phyloP scores from a whole-genome alignment of 139 green algal species.

The Zygnema cylindricum region DNA sequence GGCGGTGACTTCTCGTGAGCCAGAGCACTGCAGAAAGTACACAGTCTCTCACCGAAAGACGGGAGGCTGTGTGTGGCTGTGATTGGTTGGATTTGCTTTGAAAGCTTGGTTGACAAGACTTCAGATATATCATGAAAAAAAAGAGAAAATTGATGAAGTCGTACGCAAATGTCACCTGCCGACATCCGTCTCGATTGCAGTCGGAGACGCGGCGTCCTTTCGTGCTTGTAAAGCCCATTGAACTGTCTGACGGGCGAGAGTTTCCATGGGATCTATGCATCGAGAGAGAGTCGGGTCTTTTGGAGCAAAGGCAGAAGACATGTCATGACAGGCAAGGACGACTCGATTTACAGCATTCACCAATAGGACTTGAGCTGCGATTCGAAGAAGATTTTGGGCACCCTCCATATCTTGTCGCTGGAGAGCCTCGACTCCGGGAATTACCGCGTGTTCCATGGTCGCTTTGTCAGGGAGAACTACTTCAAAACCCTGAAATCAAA shows the following conservation, averaged over 20 bases:
- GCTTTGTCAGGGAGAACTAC: not conserved
- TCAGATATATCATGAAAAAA: no score
- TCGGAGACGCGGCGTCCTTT: not conserved
- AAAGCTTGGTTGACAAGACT: no score
- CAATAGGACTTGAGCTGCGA: constrained; percentile 2
- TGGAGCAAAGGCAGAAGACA: not conserved
- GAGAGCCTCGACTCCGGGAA: constrained; percentile 20
- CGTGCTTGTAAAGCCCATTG: not conserved
- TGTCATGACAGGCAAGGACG: not conserved
- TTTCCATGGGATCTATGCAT: not conserved
- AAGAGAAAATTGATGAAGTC: no score
- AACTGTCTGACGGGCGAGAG: not conserved
- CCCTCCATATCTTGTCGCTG: constrained; percentile 4
- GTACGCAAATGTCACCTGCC: not conserved
- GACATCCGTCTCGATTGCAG: not conserved
- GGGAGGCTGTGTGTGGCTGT: no score
- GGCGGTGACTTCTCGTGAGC: no score
- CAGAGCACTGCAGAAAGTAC: no score
- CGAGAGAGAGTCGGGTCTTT: not conserved
- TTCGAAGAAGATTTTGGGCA: constrained; percentile 2
- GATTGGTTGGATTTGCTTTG: no score
- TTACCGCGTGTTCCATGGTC: constrained; percentile 14
- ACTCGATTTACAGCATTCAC: constrained; percentile 17
- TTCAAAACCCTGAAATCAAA: not conserved
- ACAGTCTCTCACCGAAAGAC: no score